A percentile compares a stretch with the other conserved stretches of the same genome.
Evolutionary conservation across 169 alveolate species (phyloP).

Genomic region (Eimeria necatrix): DNA sequence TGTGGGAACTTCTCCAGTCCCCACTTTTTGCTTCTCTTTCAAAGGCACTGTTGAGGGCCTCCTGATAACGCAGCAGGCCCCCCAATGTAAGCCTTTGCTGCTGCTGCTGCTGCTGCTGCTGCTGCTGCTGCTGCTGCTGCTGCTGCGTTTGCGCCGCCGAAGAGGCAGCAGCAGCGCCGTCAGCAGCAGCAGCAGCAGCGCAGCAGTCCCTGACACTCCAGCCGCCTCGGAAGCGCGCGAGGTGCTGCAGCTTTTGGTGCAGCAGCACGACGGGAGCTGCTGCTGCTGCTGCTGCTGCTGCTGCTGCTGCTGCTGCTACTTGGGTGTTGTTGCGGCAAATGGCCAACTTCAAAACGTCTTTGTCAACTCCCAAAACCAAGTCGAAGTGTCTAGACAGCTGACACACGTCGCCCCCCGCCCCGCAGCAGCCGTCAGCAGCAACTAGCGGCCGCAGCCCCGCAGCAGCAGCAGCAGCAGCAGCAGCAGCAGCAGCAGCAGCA

Average conservation of each 20-base stretch:
- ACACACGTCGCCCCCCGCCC: conserved; percentile 74
- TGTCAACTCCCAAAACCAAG: conserved; percentile 71
- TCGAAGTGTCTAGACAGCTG: conserved; percentile 75
- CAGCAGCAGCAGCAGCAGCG: too few species aligned
- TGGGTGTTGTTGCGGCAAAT: conserved; percentile 62
- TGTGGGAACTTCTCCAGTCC: neutral
- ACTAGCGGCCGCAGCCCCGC: conserved; percentile 35
- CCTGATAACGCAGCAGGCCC: neutral
- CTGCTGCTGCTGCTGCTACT: neutral
- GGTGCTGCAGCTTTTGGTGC: conserved; percentile 31
- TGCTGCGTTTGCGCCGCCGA: too few species aligned
- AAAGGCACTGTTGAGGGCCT: neutral
- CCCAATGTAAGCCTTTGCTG: neutral
- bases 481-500: conserved; percentile 13
- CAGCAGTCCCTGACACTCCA: conserved; percentile 1
- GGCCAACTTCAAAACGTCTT: conserved; percentile 57
- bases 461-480: neutral
- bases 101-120: conserved; percentile 34
- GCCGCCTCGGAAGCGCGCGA: neutral
- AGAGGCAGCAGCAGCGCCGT: too few species aligned
- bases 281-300: neutral
- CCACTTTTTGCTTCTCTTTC: neutral
- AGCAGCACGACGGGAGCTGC: conserved; percentile 27
- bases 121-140: conserved; percentile 32
- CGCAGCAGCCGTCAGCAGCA: conserved; percentile 76